Evolutionary conservation across 1,139 yeast genomes (phyloP).

Genomic region (Yamadazyma dendronema): DNA sequence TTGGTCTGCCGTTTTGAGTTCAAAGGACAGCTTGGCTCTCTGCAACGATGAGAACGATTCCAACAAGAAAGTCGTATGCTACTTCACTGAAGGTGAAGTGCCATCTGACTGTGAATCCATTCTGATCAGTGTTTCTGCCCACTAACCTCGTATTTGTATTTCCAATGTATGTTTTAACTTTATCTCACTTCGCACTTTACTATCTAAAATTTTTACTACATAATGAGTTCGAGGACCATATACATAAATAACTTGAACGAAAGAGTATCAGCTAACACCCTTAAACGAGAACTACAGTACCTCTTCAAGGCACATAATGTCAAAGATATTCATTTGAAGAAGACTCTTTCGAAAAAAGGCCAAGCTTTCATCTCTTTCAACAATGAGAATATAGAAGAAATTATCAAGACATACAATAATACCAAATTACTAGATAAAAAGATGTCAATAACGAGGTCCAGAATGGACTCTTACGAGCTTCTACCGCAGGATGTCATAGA

Average conservation of each 20-base stretch:
- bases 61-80: too few species aligned
- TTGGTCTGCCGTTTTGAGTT: too few species aligned
- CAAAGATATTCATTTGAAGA: constrained; percentile 56
- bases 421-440: constrained; percentile 13
- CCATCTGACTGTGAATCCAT: too few species aligned
- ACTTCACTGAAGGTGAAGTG: too few species aligned
- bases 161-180: too few species aligned
- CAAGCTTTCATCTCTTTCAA: constrained; percentile 76
- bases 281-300: constrained; percentile 43
- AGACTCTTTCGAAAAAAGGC: constrained; percentile 66
- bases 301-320: constrained; percentile 49
- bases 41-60: too few species aligned
- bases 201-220: too few species aligned
- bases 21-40: too few species aligned
- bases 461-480: constrained; percentile 13
- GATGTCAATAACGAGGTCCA: constrained; percentile 12
- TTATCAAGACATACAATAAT: constrained; percentile 38
- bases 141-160: too few species aligned
- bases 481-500: constrained; percentile 8
- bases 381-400: constrained; percentile 48
- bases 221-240: constrained; percentile 27
- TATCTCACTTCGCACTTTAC: too few species aligned
- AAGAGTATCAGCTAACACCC: constrained; percentile 51
- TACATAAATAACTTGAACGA: constrained; percentile 75
- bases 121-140: too few species aligned